Evolutionary conservation across 2,329 filamentous ascomycete genomes (phyloP).

Genomic region (Neophaeococcomyces aloes): DNA sequence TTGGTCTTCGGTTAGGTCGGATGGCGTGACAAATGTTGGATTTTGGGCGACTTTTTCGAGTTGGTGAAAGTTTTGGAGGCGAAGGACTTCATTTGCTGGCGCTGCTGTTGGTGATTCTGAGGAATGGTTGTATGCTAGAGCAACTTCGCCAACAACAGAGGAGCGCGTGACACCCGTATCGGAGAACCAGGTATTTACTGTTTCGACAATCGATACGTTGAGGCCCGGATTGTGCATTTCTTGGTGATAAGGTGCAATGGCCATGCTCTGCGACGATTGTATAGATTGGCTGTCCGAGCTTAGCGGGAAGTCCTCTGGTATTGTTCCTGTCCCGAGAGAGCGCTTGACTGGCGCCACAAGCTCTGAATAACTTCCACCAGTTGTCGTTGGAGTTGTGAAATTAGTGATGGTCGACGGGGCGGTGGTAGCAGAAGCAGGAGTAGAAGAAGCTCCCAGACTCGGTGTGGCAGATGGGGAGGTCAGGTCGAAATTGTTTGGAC

Average conservation of each 20-base stretch:
- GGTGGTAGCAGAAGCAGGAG: conserved; percentile 23
- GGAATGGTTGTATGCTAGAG: conserved; percentile 61
- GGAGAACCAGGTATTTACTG: conserved; percentile 75
- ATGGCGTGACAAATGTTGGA: conserved; percentile 64
- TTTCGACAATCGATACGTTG: conserved; percentile 83
- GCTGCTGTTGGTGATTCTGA: conserved; percentile 35
- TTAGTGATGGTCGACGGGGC: conserved; percentile 16
- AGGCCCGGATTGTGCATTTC: conserved; percentile 71
- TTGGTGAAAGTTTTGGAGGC: conserved; percentile 76
- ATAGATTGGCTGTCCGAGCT: conserved; percentile 84
- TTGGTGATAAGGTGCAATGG: conserved; percentile 64
- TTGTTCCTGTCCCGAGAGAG: conserved; percentile 10
- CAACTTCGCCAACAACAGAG: conserved; percentile 77
- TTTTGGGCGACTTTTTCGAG: conserved; percentile 92
- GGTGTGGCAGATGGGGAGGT: conserved; percentile 15
- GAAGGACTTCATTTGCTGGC: conserved; percentile 52
- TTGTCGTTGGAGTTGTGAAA: conserved; percentile 26
- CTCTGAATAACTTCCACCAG: conserved; percentile 10
- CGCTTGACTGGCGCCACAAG: conserved; percentile 11
- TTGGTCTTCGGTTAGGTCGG: conserved; percentile 32
- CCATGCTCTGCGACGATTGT: conserved; percentile 65
- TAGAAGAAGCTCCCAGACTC: conserved; percentile 7
- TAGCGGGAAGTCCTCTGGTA: conserved; percentile 47
- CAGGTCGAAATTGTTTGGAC: conserved; percentile 28
- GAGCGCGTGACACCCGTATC: conserved; percentile 59